Base-by-base conservation (phyloP, 2,329 filamentous ascomycete species). In the Penicillium corylophilum region DNA sequence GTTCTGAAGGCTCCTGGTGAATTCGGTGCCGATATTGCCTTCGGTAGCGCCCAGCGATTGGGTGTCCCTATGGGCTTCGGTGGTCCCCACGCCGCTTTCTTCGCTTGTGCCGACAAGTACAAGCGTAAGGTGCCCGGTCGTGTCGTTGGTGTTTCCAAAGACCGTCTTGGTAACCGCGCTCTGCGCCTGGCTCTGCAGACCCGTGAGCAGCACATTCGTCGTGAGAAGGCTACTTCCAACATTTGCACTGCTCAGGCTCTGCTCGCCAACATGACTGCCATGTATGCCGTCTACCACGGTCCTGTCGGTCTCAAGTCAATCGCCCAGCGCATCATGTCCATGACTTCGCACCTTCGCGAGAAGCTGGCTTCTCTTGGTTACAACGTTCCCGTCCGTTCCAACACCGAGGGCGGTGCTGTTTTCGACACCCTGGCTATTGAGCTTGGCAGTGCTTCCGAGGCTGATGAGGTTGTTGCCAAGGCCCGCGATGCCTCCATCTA, bases 201-300 rank as follows among this genome's bases (percentile, higher is more conserved):
- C 9, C 82, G 93, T 63, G 93, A 97, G 75, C 93, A 97, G 77
- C 93, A 97, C 71, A 96, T 97, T 69, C 84, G 93, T 59, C 84
- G 93, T 66, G 93, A 97, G 71, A 96, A 96, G 81, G 93, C 93
- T 1, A 97, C 93, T 1, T 96, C 91, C 78, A 97, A 97, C 68
- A 92, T 96, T 53, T 97, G 93, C 77, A 97, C 93, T 1, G 92
- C 93, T 1, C 93, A 97, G 74, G 93, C 93, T 8, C 77, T 97
- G 23, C 79, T 96, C 46, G 93, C 93, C 33, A 97, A 97, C 72
- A 96, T 96, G 90, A 93, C 85, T 62, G 90, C 92, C 48, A 87
- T 96, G 77, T 97, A 96, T 68, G 92, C 91, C 46, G 81, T 96
- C 48, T 97, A 96, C 72, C 93, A 97, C 69, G 93, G 93, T 3